phyloP scores from a whole-genome alignment of 2,329 filamentous ascomycete species.

The Fusarium sp. region DNA sequence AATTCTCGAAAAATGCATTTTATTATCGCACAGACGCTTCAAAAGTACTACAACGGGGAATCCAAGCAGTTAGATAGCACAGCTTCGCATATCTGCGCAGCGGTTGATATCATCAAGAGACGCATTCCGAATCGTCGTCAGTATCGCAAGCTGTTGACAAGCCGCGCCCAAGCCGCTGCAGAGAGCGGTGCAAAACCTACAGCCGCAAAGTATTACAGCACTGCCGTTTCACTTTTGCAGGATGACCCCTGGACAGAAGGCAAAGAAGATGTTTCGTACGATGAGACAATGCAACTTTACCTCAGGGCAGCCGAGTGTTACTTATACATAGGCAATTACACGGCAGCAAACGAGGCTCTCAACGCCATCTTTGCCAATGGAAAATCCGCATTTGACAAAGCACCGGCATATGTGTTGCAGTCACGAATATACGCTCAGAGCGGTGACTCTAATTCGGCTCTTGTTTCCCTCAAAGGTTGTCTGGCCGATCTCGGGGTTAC shows the following conservation, averaged over 20 bases:
- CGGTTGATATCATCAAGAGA: slow-evolving; percentile 77
- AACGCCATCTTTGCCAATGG: slow-evolving; percentile 76
- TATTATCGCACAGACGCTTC: slow-evolving; percentile 82
- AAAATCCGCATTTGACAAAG: slow-evolving; percentile 79
- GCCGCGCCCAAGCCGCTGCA: slow-evolving; percentile 80
- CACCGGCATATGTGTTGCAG: slow-evolving; percentile 83
- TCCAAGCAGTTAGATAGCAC: slow-evolving; percentile 75
- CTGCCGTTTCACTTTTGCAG: slow-evolving; percentile 82
- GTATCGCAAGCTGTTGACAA: slow-evolving; percentile 80
- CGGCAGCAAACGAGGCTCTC: slow-evolving; percentile 75
- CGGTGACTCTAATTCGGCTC: slow-evolving; percentile 76
- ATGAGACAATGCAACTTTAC: slow-evolving; percentile 84
- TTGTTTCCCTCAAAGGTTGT: slow-evolving; percentile 76
- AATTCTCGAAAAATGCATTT: slow-evolving; percentile 87
- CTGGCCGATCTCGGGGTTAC: slow-evolving; percentile 75
- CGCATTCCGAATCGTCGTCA: slow-evolving; percentile 69
- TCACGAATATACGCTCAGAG: slow-evolving; percentile 80
- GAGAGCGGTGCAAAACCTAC: slow-evolving; percentile 86
- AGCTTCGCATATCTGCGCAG: slow-evolving; percentile 83
- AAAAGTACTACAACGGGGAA: slow-evolving; percentile 74
- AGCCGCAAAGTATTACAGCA: slow-evolving; percentile 82
- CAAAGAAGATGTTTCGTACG: slow-evolving; percentile 79
- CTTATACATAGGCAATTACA: slow-evolving; percentile 78
- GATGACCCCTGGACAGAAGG: slow-evolving; percentile 79
- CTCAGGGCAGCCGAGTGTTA: slow-evolving; percentile 85